Evolutionary conservation across 2,329 filamentous ascomycete species (phyloP).

Genomic region (Didymosphaeria variabile): DNA sequence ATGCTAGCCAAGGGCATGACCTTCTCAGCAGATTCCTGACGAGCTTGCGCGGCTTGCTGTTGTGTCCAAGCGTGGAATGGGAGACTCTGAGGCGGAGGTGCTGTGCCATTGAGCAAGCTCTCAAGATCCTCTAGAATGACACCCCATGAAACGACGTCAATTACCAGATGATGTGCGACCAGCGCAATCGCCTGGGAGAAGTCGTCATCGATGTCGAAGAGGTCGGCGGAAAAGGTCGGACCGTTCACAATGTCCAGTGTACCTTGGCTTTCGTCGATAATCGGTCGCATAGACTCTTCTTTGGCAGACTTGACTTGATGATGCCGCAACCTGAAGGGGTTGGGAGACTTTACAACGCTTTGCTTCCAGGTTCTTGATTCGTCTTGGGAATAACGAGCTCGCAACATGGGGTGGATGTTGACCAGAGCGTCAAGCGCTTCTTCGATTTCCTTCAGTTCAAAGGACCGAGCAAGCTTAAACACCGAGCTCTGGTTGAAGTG

Average conservation of each 20-base stretch:
- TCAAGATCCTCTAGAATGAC: conserved; percentile 51
- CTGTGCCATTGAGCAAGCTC: conserved; percentile 38
- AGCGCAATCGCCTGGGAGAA: conserved; percentile 47
- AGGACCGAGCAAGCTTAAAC: conserved; percentile 32
- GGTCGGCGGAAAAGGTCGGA: conserved; percentile 53
- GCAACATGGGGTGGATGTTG: conserved; percentile 51
- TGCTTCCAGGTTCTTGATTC: conserved; percentile 45
- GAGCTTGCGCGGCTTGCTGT: conserved; percentile 42
- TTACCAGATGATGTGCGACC: conserved; percentile 49
- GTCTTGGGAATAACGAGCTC: conserved; percentile 47
- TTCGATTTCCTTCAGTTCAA: conserved; percentile 36
- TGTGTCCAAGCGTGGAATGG: conserved; percentile 50
- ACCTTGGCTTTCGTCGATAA: conserved; percentile 42
- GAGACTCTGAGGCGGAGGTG: conserved; percentile 38
- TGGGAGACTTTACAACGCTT: conserved; percentile 33
- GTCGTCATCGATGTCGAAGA: conserved; percentile 49
- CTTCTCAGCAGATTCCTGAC: conserved; percentile 32
- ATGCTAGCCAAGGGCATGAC: conserved; percentile 40
- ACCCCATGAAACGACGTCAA: conserved; percentile 53
- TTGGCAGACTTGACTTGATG: conserved; percentile 26
- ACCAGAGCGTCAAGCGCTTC: conserved; percentile 45
- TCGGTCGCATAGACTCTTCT: conserved; percentile 27
- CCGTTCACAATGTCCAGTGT: conserved; percentile 45
- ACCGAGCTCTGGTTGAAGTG: conserved; percentile 47
- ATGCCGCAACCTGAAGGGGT: conserved; percentile 38